Evolutionary conservation across 371 early-diverging fungal genomes (phyloP), one percentile per base, ranked within the genome.

Genomic region (Mucor saturninus): DNA sequence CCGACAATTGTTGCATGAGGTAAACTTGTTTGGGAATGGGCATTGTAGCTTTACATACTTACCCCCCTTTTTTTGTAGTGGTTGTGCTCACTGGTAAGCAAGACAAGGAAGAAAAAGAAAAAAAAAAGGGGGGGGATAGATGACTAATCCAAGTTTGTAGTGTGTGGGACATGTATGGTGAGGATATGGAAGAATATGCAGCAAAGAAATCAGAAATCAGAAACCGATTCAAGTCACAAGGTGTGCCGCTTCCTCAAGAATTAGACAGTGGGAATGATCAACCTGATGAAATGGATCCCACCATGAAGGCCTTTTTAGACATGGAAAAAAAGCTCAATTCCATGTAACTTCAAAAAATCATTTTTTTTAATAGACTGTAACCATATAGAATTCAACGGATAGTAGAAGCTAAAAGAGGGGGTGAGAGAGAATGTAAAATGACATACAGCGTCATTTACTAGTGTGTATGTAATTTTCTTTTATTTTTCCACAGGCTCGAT

Each of bases 1-100:
- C 80, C 7, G 77, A 76, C 8, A 74, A 76, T 21, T 80, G 80
- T 42, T 80, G 80, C 57, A 80, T 80, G 80, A 80, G 78, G 78
- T 78, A 21, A 21, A 21, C 21, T 21, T 21, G 1, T 21, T 21
- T 21, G 21, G 21, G 21, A 21, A 21, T 21, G 21, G 21, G 21
- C 21, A 21, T 21, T 21, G 21, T 21, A 21, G 21, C 21, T 21
- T 21, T 21, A 21, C 21, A 21, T 21, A 21, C 21, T 21, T 21
- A 21, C 21, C 21, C 21, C 21, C 1, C 1, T 21, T 21, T 21
- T 40, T 29, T 8, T 54, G 31, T 53, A 77, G 80, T 62, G 80
- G 80, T 21, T 79, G 80, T 35, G 80, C 67, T 2, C 67, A 75
- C 49, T 79, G 80, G 80, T 79, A 79, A 73, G 21, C 21, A 21